Evolutionary conservation across 495 filamentous ascomycete genomes (phyloP), one percentile per base, ranked within the genome.

Genomic region (Chlorociboria aeruginascens): DNA sequence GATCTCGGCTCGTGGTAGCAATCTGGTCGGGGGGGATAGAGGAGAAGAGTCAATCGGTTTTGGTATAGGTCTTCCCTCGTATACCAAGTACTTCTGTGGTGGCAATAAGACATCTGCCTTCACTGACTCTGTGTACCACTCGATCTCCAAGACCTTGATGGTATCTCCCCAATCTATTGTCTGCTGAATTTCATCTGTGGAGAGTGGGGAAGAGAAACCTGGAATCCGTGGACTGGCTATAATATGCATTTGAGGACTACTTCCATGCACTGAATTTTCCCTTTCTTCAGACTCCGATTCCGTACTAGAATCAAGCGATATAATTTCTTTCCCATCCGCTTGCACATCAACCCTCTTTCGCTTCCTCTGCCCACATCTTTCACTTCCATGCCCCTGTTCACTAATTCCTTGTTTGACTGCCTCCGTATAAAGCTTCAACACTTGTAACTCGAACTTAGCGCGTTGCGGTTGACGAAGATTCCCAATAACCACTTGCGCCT

Each of bases 391-490:
- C 16, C n/a, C 20, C 34, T 33, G 1, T n/a, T 34, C 11, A 35
- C 14, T 31, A 20, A 12, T 10, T n/a, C 20, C 48, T 8, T 28
- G 25, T 31, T 13, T 33, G n/a, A 52, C 42, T 13, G 51, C 53
- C 37, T 43, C 43, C 1, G 40, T 55, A 39, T 59, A 82, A 52
- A 78, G 37, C 16, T 69, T 83, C 38, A 70, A 72, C 32, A 75
- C 74, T 37, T 86, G 73, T 33, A 96, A 67, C 65, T 97, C 90
- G 48, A 92, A 76, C 9, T 72, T 70, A 1, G 84, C 87, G 8
- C 90, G 77, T 54, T 77, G 74, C 46, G 78, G 77, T 40, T 77
- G 80, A 0, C 64, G 66, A 28, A 94, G 70, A 45, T 78, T 84
- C 0, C 81, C 86, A 16, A 98, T 65, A 4, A 96, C 61, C 1